phyloP scores from a whole-genome alignment of 805 yeast species.

The Zygotorulaspora florentina region DNA sequence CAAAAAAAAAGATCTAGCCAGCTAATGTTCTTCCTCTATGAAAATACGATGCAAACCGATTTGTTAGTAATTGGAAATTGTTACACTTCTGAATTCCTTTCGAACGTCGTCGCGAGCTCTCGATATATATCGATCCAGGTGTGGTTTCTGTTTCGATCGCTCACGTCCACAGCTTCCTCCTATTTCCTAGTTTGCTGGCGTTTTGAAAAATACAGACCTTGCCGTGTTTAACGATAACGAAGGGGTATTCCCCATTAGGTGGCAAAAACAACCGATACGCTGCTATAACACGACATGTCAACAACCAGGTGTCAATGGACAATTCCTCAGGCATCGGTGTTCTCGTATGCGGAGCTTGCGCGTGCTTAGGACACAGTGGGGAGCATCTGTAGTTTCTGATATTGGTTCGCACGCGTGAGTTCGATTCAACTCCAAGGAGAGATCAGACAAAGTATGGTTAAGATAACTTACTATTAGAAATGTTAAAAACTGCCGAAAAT shows the following conservation, averaged over 20 bases:
- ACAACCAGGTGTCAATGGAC: too few species aligned
- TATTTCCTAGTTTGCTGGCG: background rate
- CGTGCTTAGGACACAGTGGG: too few species aligned
- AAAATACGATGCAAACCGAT: background rate
- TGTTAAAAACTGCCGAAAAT: background rate
- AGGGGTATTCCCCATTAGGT: constrained; percentile 1
- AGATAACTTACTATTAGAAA: background rate
- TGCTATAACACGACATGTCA: background rate
- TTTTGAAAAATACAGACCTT: constrained; percentile 4
- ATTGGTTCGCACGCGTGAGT: too few species aligned
- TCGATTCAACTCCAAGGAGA: too few species aligned
- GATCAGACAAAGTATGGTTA: background rate
- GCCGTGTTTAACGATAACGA: background rate
- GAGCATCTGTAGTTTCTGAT: too few species aligned
- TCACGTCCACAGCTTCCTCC: background rate
- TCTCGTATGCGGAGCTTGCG: too few species aligned
- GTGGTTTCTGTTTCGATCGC: background rate
- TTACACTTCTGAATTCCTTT: background rate
- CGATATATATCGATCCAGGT: too few species aligned
- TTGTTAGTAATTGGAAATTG: background rate
- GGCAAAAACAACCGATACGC: constrained; percentile 1
- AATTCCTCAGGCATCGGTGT: too few species aligned
- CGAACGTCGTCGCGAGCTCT: background rate
- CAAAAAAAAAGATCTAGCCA: constrained; percentile 2
- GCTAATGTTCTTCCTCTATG: constrained; percentile 1